Base-by-base conservation (phyloP, 2,329 filamentous ascomycete species). In the Clarireedia homoeocarpa region DNA sequence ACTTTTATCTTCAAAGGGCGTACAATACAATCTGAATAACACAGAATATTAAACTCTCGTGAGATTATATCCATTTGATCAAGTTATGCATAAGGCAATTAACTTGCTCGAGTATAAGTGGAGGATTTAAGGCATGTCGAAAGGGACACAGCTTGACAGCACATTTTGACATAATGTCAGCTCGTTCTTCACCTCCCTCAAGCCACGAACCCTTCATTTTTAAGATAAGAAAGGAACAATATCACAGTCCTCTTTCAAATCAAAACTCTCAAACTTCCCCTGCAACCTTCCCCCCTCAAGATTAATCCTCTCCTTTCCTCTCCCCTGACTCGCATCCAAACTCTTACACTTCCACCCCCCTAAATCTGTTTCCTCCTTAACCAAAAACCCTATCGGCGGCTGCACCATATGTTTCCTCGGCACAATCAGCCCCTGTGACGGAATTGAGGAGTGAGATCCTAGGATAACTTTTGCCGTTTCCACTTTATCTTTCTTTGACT, bases 191-290 rank as follows among this genome's bases (percentile, higher is more conserved):
- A 4, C 30, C 30, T 34, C 2, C 30, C 10, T 34, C 30, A 34
- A 34, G 30, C 30, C 6, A 14, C 12, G 30, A 34, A 20, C n/a
- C 5, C n/a, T 20, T 7, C 39, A 7, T n/a, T 34, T 23, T 39
- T 24, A 50, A 39, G 39, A 50, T 26, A 53, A 47, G 15, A 47
- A 53, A 20, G 51, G 42, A 48, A 55, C n/a, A 7, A 55, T 49
- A 55, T 55, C 52, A 15, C 52, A 55, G 49, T 55, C 45, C 36
- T 55, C 45, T 7, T 49, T 49, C n/a, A 42, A 12, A 55, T 55
- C 52, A 49, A 55, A 55, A 36, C 45, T 48, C 2, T 49, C 52
- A 49, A 48, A 55, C 14, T 49, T 48, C 2, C 52, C 52, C 30
- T 48, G n/a, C 36, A 55, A 36, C 23, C 45, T 55, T 10, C 38